These are phyloP conservation scores for Persicaria maculosa DNA, from an alignment of 148 eudicot genomes.

Conservation along the genomic window DNA sequence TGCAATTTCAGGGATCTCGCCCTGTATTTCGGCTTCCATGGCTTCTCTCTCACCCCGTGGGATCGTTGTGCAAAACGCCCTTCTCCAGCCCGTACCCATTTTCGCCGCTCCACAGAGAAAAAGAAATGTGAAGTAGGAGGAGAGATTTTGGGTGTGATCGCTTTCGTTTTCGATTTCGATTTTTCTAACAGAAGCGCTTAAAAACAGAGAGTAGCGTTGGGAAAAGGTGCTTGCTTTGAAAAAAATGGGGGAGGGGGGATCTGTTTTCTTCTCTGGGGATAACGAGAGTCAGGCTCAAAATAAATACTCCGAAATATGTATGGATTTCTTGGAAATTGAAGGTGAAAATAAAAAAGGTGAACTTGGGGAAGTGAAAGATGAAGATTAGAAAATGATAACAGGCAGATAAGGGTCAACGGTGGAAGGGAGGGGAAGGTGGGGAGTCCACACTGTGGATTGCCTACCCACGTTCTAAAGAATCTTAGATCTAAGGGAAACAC, in stretches of 20 bases:
- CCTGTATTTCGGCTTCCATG: not conserved
- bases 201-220: too few relatives aligned
- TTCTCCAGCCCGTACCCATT: conserved; percentile 89
- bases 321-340: conserved; percentile 10
- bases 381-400: too few relatives aligned
- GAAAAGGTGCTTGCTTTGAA: too few relatives aligned
- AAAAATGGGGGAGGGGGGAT: not conserved
- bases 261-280: conserved; percentile 22
- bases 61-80: conserved; percentile 79
- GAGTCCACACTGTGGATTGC: too few relatives aligned
- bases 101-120: conserved; percentile 10
- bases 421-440: too few relatives aligned
- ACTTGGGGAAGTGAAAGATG: too few relatives aligned
- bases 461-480: too few relatives aligned
- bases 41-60: conserved; percentile 36
- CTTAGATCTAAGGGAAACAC: too few relatives aligned
- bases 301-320: conserved; percentile 4
- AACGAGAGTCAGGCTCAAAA: conserved; percentile 16
- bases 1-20: conserved; percentile 2
- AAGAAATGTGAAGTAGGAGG: conserved; percentile 3
- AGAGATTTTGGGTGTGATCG: not conserved
- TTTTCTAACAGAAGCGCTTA: too few relatives aligned
- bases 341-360: too few relatives aligned
- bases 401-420: too few relatives aligned
- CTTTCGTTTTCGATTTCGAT: too few relatives aligned